Base-by-base conservation (phyloP, 2,329 filamentous ascomycete genomes). In the Aureobasidium musti region DNA sequence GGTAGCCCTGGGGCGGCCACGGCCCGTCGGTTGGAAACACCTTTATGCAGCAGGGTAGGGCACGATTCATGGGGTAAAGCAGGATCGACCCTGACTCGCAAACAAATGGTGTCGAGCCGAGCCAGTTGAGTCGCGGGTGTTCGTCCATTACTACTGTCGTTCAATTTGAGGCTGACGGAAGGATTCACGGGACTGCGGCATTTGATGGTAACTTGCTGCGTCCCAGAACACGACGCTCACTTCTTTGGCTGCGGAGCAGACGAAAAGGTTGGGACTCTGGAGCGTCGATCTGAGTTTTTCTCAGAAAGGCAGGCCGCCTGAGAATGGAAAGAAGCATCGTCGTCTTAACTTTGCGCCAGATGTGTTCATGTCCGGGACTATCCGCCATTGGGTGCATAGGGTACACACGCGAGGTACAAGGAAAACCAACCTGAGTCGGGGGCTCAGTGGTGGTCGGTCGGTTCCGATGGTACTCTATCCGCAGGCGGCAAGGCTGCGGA, bases 51-150 rank as follows among this genome's bases (percentile, higher is more conserved):
- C 57, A 28, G 7, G 14, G 49, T 13, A 52, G 33, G 21, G 28
- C 59, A 63, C 45, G 59, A 63, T 52, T 63, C 45, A 63, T 63
- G 59, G 45, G 41, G 59, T 52, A 47, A 6, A 49, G 39, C 30
- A 23, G 57, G 41, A 19, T 41, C 37, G 56, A 7, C 30, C 5
- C 19, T 61, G 57, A 61, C 28, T 61, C 57, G 57, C 8, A 61
- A 28, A 13, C 8, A 7, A 28, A 59, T 30, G 17, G 19, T 33
- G 23, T 45, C 39, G 54, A 43, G 54, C 54, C 54, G 54, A 59
- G 23, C 53, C 53, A 17, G 53, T 14, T 35, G 35, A 41, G 28
- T 56, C 14, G 33, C 14, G 53, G 35, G 14, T 26, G 21, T 26
- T 28, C 53, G 4, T 41, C 35, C 53, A 59, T 6, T 35, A 57